phyloP scores from a whole-genome alignment of 305 asterid species.

The Rubia balearica region DNA sequence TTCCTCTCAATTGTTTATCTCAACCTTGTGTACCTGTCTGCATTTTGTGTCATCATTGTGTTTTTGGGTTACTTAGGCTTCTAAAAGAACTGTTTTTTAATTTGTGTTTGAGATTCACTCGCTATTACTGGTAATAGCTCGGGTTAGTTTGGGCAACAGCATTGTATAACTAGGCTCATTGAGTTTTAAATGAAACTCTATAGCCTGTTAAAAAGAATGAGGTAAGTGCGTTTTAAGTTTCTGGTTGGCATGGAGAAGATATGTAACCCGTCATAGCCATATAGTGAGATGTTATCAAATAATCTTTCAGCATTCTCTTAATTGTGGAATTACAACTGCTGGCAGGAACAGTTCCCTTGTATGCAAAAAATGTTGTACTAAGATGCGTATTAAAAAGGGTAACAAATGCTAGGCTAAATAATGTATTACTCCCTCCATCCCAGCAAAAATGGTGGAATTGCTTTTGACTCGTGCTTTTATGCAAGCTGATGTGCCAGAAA shows the following conservation, averaged over 20 bases:
- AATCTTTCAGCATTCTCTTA: background rate
- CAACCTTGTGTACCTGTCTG: background rate
- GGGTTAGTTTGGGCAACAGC: background rate
- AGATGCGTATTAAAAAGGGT: background rate
- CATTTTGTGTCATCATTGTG: no score
- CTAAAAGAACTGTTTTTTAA: no score
- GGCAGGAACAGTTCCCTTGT: background rate
- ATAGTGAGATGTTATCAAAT: background rate
- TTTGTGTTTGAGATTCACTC: background rate
- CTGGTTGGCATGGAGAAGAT: background rate
- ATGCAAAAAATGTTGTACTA: background rate
- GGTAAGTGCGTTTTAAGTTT: no score
- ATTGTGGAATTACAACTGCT: background rate
- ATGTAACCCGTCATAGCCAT: background rate
- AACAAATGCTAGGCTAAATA: no score
- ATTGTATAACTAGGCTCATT: background rate
- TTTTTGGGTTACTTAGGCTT: background rate
- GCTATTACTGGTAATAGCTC: background rate
- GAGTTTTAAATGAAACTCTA: background rate
- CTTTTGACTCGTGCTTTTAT: no score
- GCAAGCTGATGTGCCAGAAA: no score
- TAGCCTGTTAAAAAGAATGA: background rate
- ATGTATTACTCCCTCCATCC: background rate
- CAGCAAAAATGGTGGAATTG: no score
- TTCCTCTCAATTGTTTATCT: background rate